Evolutionary conservation across 148 eudicot species (phyloP).

Genomic region (Camellia sinensis): DNA sequence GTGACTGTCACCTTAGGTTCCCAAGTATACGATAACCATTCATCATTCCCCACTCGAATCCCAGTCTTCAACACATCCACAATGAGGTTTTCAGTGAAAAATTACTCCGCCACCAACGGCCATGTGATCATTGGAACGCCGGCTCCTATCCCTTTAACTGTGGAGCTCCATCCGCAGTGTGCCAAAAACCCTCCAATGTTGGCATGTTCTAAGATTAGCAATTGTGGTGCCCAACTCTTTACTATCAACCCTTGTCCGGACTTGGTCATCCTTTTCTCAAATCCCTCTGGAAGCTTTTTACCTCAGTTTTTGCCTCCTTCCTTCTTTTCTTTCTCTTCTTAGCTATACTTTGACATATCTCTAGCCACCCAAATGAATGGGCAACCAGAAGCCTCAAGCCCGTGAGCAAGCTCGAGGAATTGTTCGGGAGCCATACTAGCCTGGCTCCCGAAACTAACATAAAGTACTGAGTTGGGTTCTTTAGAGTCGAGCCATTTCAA

Average conservation of each 20-base stretch:
- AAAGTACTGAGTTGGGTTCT: background rate
- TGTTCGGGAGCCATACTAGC: background rate
- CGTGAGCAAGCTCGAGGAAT: conserved; percentile 1
- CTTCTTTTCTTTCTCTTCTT: background rate
- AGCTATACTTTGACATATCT: background rate
- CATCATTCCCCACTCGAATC: conserved; percentile 1
- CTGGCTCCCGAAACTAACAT: conserved; percentile 2
- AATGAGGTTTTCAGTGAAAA: conserved; percentile 12
- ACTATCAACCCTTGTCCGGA: conserved; percentile 34
- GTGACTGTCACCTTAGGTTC: background rate
- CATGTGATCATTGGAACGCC: conserved; percentile 29
- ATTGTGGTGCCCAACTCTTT: conserved; percentile 49
- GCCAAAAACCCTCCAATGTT: conserved; percentile 43
- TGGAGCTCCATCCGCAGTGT: conserved; percentile 62
- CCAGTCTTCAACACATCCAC: conserved; percentile 2
- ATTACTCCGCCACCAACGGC: conserved; percentile 17
- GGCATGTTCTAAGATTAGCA: conserved; percentile 31
- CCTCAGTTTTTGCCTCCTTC: background rate
- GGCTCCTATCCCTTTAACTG: conserved; percentile 33
- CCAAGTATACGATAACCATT: background rate
- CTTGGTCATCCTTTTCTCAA: conserved; percentile 20
- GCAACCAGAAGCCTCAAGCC: background rate
- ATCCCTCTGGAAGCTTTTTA: background rate
- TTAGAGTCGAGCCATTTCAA: conserved; percentile 13
- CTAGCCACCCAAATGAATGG: conserved; percentile 9